These are phyloP conservation scores for Rhinocladiella mackenziei DNA, from an alignment of 2,329 filamentous ascomycete genomes.

Conservation along the genomic window DNA sequence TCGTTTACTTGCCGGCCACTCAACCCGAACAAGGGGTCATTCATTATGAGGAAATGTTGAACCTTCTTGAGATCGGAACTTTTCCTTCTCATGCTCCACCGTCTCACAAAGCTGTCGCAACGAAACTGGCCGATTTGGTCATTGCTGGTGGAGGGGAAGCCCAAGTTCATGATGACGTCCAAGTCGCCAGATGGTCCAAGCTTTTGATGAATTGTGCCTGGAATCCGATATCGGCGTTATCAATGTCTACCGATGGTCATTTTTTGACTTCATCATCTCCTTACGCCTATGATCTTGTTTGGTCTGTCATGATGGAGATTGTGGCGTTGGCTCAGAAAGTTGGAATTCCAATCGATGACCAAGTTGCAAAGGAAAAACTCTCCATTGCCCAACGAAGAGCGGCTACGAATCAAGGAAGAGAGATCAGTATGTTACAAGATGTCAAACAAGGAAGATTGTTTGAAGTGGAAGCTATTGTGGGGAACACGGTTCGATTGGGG, in stretches of 20 bases:
- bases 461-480: too few relatives aligned
- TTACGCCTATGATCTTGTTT: background rate
- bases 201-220: constrained; percentile 50
- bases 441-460: too few relatives aligned
- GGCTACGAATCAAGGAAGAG: too few relatives aligned
- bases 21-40: constrained; percentile 50
- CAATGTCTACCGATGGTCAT: constrained; percentile 49
- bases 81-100: constrained; percentile 40
- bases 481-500: too few relatives aligned
- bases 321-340: too few relatives aligned
- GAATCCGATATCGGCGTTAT: constrained; percentile 53
- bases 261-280: constrained; percentile 42
- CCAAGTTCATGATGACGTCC: constrained; percentile 38
- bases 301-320: background rate
- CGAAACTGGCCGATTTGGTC: constrained; percentile 43
- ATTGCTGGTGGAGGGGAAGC: constrained; percentile 45
- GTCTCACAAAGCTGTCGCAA: constrained; percentile 33
- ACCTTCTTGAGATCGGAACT: constrained; percentile 49
- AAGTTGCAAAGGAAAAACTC: too few relatives aligned
- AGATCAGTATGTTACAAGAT: too few relatives aligned
- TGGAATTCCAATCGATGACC: too few relatives aligned
- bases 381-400: too few relatives aligned
- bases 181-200: constrained; percentile 35
- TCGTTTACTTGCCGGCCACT: constrained; percentile 53
- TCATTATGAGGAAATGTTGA: constrained; percentile 42